Evolutionary conservation across 768 basidiomycete species (phyloP), one percentile per base, ranked within the genome.

Genomic region (Boletellus ananas): DNA sequence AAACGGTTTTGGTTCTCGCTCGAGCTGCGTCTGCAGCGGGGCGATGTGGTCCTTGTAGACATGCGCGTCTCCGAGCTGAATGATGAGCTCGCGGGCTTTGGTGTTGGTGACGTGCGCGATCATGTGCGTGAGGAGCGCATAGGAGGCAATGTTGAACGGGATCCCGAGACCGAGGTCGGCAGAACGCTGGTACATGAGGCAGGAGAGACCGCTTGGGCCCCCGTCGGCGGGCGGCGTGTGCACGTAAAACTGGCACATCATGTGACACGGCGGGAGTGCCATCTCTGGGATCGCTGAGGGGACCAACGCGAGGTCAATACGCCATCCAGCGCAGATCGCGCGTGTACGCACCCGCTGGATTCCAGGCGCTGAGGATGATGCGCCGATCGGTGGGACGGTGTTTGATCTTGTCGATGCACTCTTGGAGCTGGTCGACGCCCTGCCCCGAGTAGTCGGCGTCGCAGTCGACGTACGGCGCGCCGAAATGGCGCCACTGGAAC

Each of bases 181-280:
- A 12, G 95, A 97, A 41, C 96, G 90, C 64, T 98, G 95, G 73
- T 86, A 97, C 93, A 98, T 94, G 39, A 95, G 78, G 68, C 94
- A 97, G 9, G 92, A 94, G 16, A 98, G 84, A 49, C 79, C 80
- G 9, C 85, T 86, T 56, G 81, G 84, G 16, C 75, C 60, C 13
- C 69, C 58, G 1, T 75, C 56, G 0, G 55, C 55, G 4, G 82
- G 70, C 0, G 95, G 89, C 33, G 95, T 84, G 63, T 92, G 87
- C 33, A 99, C 95, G 74, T 92, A 97, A 78, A 99, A 99, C 66
- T 99, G 96, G 72, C 94, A 97, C 70, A 98, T 86, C 83, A 98
- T 87, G 71, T 98, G 96, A 69, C 96, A 99, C 0, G 96, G 96
- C 0, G 96, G 96, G 0, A 99, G 81, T 0, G 96, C 96, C 96